phyloP scores from a whole-genome alignment of 257 asterid species.

The Solanum okadae region DNA sequence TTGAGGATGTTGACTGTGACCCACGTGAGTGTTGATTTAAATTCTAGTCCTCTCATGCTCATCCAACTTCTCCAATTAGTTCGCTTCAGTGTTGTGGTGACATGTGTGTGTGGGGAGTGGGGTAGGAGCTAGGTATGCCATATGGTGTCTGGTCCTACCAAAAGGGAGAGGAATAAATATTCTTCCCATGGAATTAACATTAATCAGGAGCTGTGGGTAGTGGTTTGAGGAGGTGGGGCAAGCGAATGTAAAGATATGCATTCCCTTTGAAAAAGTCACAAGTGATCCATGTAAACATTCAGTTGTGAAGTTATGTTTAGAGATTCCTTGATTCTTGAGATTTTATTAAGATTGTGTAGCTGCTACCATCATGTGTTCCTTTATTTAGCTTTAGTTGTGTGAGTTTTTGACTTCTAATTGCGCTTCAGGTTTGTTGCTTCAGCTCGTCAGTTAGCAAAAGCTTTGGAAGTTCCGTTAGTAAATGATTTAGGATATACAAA shows the following conservation, averaged over 20 bases:
- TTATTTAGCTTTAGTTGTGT: background rate
- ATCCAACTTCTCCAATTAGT: too few relatives aligned
- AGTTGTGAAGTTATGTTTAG: background rate
- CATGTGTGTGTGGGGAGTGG: background rate
- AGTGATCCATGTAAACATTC: background rate
- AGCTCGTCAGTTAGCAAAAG: slow-evolving; percentile 94
- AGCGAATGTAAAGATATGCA: too few relatives aligned
- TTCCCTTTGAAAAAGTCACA: too few relatives aligned
- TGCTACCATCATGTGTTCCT: background rate
- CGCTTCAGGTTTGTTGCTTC: slow-evolving; percentile 82
- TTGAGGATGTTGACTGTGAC: background rate
- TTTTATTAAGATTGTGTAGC: background rate
- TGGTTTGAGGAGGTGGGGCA: background rate
- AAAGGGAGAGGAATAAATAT: background rate
- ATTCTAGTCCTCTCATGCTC: background rate
- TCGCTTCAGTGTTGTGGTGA: background rate
- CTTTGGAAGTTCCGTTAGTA: slow-evolving; percentile 92
- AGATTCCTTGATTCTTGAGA: background rate
- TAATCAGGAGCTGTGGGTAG: background rate
- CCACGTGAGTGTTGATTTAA: background rate
- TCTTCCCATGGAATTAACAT: background rate
- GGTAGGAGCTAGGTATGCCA: background rate
- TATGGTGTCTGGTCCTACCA: background rate
- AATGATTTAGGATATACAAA: slow-evolving; percentile 96
- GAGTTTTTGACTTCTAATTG: background rate